Conservation (phyloP, 2,329 filamentous ascomycete species). For the Chrysosporium queenslandicum region DNA sequence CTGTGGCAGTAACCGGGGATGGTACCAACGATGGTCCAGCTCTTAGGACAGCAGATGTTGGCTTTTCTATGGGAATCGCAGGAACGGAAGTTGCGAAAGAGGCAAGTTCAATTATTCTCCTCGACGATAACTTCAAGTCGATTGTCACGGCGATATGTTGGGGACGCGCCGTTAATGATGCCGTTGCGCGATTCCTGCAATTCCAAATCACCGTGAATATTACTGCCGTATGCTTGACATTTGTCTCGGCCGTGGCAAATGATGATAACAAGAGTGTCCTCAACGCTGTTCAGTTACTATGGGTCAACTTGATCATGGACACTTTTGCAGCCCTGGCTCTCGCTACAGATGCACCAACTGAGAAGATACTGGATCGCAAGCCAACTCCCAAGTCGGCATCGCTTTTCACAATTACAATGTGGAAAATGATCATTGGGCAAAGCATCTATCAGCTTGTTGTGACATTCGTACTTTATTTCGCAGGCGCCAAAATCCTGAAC, state of each 20-base stretch:
- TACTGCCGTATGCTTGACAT: constrained; percentile 77
- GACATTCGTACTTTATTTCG: constrained; percentile 77
- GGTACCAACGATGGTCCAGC: constrained; percentile 59
- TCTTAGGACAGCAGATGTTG: constrained; percentile 55
- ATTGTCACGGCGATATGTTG: constrained; percentile 59
- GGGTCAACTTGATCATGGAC: constrained; percentile 97
- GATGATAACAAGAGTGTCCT: constrained; percentile 61
- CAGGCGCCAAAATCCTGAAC: constrained; percentile 50
- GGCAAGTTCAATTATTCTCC: constrained; percentile 56
- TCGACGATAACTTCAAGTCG: constrained; percentile 56
- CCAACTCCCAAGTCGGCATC: constrained; percentile 64
- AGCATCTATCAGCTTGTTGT: constrained; percentile 74
- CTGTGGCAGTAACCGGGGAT: constrained; percentile 54
- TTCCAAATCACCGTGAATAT: constrained; percentile 71
- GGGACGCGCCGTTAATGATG: constrained; percentile 60
- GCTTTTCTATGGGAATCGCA: constrained; percentile 58
- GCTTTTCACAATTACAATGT: constrained; percentile 83
- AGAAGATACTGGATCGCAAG: constrained; percentile 69
- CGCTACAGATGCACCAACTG: constrained; percentile 79
- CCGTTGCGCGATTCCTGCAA: constrained; percentile 58
- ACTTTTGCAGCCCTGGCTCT: constrained; percentile 83
- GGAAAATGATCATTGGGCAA: constrained; percentile 98
- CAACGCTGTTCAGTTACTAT: constrained; percentile 81
- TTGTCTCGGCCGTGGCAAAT: constrained; percentile 73
- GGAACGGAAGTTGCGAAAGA: constrained; percentile 60